These are phyloP conservation scores for Solanum virginianum DNA, from an alignment of 257 asterid species.

Conservation along the genomic window DNA sequence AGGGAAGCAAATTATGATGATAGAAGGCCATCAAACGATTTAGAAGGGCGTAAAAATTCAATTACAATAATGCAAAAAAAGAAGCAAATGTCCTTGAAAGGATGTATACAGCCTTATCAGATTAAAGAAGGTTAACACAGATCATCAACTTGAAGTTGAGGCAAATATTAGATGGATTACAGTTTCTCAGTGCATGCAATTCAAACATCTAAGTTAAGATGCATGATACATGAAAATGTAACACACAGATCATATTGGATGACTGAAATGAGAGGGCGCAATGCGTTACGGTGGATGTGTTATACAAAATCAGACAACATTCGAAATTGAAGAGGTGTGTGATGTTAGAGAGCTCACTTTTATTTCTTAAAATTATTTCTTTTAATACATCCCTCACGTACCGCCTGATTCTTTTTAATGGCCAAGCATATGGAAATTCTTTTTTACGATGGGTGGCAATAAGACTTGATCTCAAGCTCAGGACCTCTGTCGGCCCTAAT, in stretches of 20 bases:
- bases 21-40: neutral
- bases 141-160: neutral
- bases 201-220: neutral
- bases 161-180: neutral
- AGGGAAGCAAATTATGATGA: neutral
- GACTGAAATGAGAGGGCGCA: neutral
- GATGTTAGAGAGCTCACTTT: neutral
- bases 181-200: neutral
- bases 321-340: neutral
- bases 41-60: neutral
- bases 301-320: neutral
- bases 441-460: neutral
- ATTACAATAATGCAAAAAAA: neutral
- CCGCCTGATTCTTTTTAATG: neutral
- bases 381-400: neutral
- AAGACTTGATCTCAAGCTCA: neutral
- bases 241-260: neutral
- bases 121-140: neutral
- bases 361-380: neutral
- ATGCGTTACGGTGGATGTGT: neutral
- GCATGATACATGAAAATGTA: neutral
- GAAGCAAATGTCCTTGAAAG: constrained; percentile 1
- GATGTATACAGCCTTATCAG: neutral
- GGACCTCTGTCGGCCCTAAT: neutral
- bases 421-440: neutral